Base-by-base conservation (phyloP, 768 basidiomycete species). In the Tulasnella sp. region DNA sequence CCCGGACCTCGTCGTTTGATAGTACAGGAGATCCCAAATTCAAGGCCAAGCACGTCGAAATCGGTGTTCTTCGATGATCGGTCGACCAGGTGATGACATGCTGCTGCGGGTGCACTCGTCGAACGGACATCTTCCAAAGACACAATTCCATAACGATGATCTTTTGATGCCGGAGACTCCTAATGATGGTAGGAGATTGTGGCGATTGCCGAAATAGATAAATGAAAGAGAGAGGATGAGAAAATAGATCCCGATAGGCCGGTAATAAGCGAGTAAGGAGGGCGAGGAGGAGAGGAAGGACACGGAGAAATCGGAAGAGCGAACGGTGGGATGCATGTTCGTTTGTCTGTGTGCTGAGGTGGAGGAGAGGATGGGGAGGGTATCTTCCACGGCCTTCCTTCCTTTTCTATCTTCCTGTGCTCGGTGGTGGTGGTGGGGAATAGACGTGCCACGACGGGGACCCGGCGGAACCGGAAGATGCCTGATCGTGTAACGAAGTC, bases 21-120 rank as follows among this genome's bases (percentile, higher is more conserved):
- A 34, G 62, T 34, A 68, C 27, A 34, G 34, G 42, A 27, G 62
- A 68, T 68, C 31, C 9, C 42, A 44, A 68, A 34, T 34, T 27
- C 62, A 68, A 34, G 34, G 21, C 62, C n/a, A 68, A 34, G 14
- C 27, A 31, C n/a, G 62, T 68, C 62, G 62, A 68, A 68, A 3
- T 68, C 62, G 62, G 34, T 34, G 62, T 68, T 68, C 62, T 68
- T 68, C 62, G 62, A 68, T 68, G 62, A 68, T 68, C 62, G 34
- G n/a, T 68, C 62, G 34, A 68, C 62, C n/a, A 14, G 34, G 12
- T 34, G 62, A 0, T 68, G 62, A 31, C 21, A 68, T 34, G 34
- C 2, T 44, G 42, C 42, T 44, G 42, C 42, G 42, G 34, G 62
- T 34, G n/a, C 34, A 31, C n/a, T 58, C 14, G 10, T 7, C 62